Base-by-base conservation (phyloP, 305 asterid genomes). In the Coffea humblotiana region DNA sequence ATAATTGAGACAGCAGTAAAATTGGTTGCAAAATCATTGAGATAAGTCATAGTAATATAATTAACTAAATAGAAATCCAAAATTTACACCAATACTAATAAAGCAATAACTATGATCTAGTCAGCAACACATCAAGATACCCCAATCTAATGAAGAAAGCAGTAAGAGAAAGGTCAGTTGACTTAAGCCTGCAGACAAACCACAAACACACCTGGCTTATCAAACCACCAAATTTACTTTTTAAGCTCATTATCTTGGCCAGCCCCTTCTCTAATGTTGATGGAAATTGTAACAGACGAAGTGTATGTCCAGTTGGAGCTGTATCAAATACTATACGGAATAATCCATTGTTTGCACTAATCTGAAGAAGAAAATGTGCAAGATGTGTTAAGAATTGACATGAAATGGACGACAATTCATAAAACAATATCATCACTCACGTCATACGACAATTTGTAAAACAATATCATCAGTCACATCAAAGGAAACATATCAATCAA, bases 221-320 rank as follows among this genome's bases (percentile, higher is more conserved):
- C 85, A 94, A 73, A 70, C 99, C 99, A 78, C 99, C 99, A 74
- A 93, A 95, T 87, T 87, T 91, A 82, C 77, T 95, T 93, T 92
- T 95, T 89, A 95, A 90, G 83, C 92, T 86, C 98, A 95, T 91
- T 86, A 95, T 78, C 88, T 95, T 92, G 78, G 87, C 88, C 54
- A 95, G 91, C 64, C 98, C 99, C 82, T 95, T 95, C 89, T 95
- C 98, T 76, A 95, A 86, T 37, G 99, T 95, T 29, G 99, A 84
- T 66, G 99, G 99, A 85, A 95, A 95, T 84, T 95, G 99, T 71
- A 95, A 90, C 75, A 95, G 88, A 78, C 99, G 93, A 47, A 95
- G 98, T 21, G 97, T 95, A 79, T 95, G 99, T 8, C 99, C 99
- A 32, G 99, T 95, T 81, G 99, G 99, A 84, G 99, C 97, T 52